phyloP scores from a whole-genome alignment of 305 asterid species.

The Coffea humblotiana region DNA sequence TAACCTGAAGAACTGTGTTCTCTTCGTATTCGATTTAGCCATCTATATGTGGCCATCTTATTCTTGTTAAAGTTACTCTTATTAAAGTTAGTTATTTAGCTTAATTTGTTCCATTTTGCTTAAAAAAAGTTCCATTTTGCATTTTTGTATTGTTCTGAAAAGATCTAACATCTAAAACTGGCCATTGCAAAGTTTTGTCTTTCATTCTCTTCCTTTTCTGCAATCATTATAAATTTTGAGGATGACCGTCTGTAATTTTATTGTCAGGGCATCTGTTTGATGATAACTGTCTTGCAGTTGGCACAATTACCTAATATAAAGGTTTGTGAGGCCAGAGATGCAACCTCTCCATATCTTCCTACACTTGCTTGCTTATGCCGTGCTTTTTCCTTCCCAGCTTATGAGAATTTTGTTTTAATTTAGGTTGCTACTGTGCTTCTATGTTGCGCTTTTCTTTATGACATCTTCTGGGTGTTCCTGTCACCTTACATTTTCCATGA shows the following conservation, averaged over 20 bases:
- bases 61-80: too few species aligned
- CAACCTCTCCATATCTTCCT: neutral
- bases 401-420: constrained; percentile 26
- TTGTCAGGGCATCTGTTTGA: constrained; percentile 91
- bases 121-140: neutral
- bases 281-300: constrained; percentile 87
- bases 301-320: constrained; percentile 93
- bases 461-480: constrained; percentile 97
- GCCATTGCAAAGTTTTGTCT: neutral
- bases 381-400: constrained; percentile 14
- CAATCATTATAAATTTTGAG: neutral
- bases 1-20: neutral
- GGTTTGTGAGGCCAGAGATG: constrained; percentile 38
- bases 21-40: neutral
- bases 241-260: constrained; percentile 19
- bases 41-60: constrained; percentile 3
- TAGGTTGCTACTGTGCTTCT: constrained; percentile 95
- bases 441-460: constrained; percentile 87
- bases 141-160: neutral
- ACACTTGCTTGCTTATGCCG: neutral
- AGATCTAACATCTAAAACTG: neutral
- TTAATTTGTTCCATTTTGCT: neutral
- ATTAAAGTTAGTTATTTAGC: neutral
- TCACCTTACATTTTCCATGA: constrained; percentile 91
- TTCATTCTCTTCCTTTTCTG: neutral